Conservation (phyloP, 2,329 filamentous ascomycete species). For the Geosmithia putterillii region DNA sequence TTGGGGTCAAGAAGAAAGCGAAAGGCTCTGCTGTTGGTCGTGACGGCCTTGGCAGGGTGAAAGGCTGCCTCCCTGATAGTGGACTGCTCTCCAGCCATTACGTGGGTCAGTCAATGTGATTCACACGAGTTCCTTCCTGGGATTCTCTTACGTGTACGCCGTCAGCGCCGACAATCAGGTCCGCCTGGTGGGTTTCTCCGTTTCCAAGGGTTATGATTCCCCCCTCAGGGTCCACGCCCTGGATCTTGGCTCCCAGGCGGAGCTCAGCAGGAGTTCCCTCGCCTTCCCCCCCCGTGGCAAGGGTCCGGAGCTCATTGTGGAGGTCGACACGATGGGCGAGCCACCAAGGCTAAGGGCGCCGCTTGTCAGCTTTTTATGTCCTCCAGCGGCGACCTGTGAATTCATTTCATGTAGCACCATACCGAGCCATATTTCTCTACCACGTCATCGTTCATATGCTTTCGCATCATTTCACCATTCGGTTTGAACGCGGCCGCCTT, state of each 20-base stretch:
- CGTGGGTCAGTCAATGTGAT: constrained; percentile 16
- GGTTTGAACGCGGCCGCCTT: too few species aligned
- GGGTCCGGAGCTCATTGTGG: constrained; percentile 19
- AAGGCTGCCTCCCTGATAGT: constrained; percentile 4
- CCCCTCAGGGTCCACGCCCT: constrained; percentile 6
- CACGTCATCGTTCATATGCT: constrained; percentile 3
- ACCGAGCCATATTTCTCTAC: not conserved
- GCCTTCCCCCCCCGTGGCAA: constrained; percentile 16
- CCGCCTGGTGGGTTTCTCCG: not conserved
- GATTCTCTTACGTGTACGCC: constrained; percentile 7
- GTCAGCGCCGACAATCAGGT: not conserved
- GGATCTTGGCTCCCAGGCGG: constrained; percentile 11
- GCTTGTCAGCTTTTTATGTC: too few species aligned
- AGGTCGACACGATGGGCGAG: constrained; percentile 26
- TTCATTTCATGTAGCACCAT: constrained; percentile 8
- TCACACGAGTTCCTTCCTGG: constrained; percentile 10
- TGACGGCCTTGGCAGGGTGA: constrained; percentile 25
- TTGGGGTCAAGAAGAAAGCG: not conserved
- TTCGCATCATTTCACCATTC: too few species aligned
- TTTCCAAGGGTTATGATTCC: not conserved
- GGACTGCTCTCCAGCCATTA: not conserved
- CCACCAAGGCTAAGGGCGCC: constrained; percentile 18
- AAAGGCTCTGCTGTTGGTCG: constrained; percentile 24
- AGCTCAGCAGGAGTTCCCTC: constrained; percentile 12
- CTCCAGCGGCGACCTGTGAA: too few species aligned